These are phyloP conservation scores for Talaromyces verruculosus DNA, from an alignment of 2,329 filamentous ascomycete species.

Conservation along the genomic window DNA sequence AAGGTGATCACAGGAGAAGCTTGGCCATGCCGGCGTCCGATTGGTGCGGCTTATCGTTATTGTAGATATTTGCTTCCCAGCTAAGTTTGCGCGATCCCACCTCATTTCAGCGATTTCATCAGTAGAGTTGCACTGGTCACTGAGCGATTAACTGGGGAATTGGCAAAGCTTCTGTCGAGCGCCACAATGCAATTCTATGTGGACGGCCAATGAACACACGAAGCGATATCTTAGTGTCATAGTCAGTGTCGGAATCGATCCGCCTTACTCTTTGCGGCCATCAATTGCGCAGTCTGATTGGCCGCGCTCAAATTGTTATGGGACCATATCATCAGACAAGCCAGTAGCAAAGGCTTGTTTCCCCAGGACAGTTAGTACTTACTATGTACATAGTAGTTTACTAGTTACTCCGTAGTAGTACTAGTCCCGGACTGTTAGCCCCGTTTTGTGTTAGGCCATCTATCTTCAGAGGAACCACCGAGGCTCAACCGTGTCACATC, in stretches of 20 bases:
- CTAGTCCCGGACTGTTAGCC: neutral
- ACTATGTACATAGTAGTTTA: neutral
- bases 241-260: neutral
- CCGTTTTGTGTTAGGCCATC: neutral
- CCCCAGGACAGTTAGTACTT: neutral
- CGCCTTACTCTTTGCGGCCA: neutral
- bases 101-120: neutral
- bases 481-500: neutral
- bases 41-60: constrained; percentile 4
- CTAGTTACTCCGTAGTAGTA: neutral
- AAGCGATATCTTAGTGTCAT: neutral
- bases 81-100: constrained; percentile 9
- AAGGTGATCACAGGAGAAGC: neutral
- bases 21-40: neutral
- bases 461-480: neutral
- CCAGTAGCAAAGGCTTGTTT: constrained; percentile 10
- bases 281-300: neutral
- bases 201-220: neutral
- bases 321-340: neutral
- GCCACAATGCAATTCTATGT: neutral
- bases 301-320: neutral
- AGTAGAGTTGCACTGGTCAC: neutral
- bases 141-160: constrained; percentile 7
- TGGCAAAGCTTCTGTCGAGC: neutral
- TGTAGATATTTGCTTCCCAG: neutral